phyloP scores from a whole-genome alignment of 208 protist species.

The Wallacemonas sp. region DNA sequence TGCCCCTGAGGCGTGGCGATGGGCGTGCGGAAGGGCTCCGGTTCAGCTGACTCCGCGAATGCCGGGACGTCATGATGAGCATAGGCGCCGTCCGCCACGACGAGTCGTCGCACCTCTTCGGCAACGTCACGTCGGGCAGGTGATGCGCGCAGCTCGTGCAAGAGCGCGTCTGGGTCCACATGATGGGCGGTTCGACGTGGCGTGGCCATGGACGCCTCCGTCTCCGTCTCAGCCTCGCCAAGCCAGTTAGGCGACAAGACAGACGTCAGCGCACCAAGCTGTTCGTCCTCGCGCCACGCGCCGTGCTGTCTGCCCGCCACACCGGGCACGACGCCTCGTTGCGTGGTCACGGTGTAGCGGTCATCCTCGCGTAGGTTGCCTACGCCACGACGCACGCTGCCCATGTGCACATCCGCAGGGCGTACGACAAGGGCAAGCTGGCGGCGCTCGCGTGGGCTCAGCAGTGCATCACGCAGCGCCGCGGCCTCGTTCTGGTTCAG shows the following conservation, averaged over 20 bases:
- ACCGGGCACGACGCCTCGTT: no score
- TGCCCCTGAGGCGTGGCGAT: no score
- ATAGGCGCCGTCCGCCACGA: no score
- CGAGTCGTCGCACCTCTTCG: no score
- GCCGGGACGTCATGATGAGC: no score
- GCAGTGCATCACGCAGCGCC: slow-evolving; percentile 25
- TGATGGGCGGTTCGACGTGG: background rate
- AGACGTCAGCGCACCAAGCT: background rate
- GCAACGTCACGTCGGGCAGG: background rate
- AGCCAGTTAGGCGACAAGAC: no score
- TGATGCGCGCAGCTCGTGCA: background rate
- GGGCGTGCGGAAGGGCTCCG: no score
- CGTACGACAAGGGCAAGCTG: slow-evolving; percentile 34
- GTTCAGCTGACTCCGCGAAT: no score
- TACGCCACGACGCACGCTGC: slow-evolving; percentile 2
- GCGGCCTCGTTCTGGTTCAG: slow-evolving; percentile 22
- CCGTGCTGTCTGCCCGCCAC: background rate
- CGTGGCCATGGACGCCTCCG: no score
- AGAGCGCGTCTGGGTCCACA: background rate
- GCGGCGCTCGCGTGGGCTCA: slow-evolving; percentile 21
- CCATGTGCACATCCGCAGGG: slow-evolving; percentile 27
- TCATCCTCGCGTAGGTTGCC: background rate
- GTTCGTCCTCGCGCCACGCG: no score
- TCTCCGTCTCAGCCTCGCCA: no score
- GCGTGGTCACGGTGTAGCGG: no score